Evolutionary conservation across 352 stramenopile genomes (phyloP).

Genomic region (Pseudoperonospora humuli): DNA sequence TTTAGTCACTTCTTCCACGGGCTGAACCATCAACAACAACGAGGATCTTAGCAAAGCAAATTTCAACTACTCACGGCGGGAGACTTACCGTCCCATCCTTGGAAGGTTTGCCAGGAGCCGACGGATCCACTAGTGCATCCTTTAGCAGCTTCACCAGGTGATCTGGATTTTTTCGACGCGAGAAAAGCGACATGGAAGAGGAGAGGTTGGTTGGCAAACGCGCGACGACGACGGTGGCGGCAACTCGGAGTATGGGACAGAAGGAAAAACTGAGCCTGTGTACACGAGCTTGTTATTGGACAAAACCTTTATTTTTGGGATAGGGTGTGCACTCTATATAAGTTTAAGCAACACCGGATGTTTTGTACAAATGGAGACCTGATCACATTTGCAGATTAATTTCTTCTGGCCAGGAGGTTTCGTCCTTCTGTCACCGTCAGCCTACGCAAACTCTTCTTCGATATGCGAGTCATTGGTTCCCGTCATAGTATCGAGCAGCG

Average conservation of each 20-base stretch:
- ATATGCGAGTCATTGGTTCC: no score
- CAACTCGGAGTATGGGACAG: neutral
- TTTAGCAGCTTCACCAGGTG: constrained; percentile 79
- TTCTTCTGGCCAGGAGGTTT: no score
- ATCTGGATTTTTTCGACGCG: constrained; percentile 69
- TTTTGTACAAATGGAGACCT: no score
- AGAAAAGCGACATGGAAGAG: constrained; percentile 56
- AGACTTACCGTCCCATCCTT: constrained; percentile 50
- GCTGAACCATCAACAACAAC: constrained; percentile 6
- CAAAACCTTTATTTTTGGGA: no score
- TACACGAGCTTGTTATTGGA: no score
- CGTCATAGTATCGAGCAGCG: no score
- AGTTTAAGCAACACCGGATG: no score
- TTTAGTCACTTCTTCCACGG: constrained; percentile 68
- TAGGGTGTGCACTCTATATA: no score
- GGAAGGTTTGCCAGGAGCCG: constrained; percentile 34
- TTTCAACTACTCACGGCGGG: neutral
- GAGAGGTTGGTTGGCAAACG: neutral
- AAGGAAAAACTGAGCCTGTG: neutral
- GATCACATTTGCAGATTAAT: no score
- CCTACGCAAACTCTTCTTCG: no score
- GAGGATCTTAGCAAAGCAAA: neutral
- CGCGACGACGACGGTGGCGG: neutral
- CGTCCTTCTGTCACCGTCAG: no score
- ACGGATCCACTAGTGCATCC: constrained; percentile 54